A percentile compares a stretch with the other conserved stretches of the same genome.
Conservation (phyloP, 192 early-diverging fungal species). For the Phlyctochytrium arcticum region DNA sequence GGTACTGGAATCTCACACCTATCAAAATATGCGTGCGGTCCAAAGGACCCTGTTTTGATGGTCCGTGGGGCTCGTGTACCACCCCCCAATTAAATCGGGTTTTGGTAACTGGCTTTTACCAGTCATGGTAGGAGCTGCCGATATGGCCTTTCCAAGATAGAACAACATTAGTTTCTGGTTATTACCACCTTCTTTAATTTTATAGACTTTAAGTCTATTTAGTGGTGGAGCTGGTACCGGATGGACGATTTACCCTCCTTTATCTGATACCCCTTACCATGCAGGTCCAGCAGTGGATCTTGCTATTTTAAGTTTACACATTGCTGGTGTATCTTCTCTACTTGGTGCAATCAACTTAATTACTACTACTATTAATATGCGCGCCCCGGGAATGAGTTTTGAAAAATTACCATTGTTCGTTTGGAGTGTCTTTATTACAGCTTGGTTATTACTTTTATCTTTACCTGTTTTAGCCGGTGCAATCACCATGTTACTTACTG, state of each 20-base stretch:
- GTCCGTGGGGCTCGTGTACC: no score
- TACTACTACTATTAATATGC: constrained; percentile 58
- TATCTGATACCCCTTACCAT: constrained; percentile 40
- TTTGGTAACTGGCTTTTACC: constrained; percentile 33
- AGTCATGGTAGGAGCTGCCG: constrained; percentile 35
- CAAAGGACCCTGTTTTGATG: no score
- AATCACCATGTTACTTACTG: constrained; percentile 39
- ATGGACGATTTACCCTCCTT: constrained; percentile 39
- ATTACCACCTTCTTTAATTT: constrained; percentile 45
- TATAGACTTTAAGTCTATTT: constrained; percentile 45
- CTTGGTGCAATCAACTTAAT: constrained; percentile 50
- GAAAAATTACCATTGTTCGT: constrained; percentile 47
- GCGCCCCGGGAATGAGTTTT: constrained; percentile 55
- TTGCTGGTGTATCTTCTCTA: constrained; percentile 45
- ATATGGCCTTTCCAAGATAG: constrained; percentile 37
- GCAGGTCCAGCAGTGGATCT: constrained; percentile 40
- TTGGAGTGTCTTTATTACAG: constrained; percentile 44
- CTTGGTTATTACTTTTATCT: constrained; percentile 45
- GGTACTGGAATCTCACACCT: no score
- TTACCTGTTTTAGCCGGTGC: constrained; percentile 42
- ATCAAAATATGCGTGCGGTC: no score
- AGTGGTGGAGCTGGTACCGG: constrained; percentile 41
- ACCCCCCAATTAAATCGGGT: no score
- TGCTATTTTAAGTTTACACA: constrained; percentile 44
- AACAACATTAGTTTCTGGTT: constrained; percentile 46